Evolutionary conservation across 106 monocot species (phyloP).

Genomic region (Dendrobium catenatum): DNA sequence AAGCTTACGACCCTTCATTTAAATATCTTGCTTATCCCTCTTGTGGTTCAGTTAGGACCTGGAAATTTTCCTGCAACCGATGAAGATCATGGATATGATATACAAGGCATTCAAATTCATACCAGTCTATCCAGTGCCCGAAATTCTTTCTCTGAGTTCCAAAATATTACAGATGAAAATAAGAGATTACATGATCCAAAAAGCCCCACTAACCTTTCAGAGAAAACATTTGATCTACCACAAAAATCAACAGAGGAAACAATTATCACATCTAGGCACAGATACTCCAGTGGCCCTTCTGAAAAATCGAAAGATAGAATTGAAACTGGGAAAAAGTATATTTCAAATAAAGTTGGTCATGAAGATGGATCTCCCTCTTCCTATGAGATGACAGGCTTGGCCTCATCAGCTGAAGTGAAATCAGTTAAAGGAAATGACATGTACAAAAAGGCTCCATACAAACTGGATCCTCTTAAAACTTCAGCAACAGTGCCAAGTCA

Average conservation of each 20-base stretch:
- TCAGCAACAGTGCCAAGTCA: conserved; percentile 25
- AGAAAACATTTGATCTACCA: not conserved
- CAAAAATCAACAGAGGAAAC: conserved; percentile 9
- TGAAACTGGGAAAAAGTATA: conserved; percentile 10
- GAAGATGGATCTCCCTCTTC: conserved; percentile 15
- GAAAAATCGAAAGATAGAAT: conserved; percentile 8
- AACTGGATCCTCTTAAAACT: conserved; percentile 33
- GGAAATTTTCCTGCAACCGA: conserved; percentile 13
- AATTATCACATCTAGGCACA: conserved; percentile 12
- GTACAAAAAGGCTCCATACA: conserved; percentile 79
- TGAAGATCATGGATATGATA: conserved; percentile 15
- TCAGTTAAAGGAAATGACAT: conserved; percentile 26
- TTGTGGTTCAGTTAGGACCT: conserved; percentile 33
- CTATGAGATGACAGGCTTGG: conserved; percentile 13
- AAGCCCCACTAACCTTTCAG: conserved; percentile 3
- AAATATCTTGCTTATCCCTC: not conserved
- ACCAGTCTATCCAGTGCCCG: conserved; percentile 7
- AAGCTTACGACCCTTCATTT: conserved; percentile 5
- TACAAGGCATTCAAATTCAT: conserved; percentile 3
- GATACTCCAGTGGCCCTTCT: not conserved
- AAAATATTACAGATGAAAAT: conserved; percentile 14
- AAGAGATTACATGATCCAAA: conserved; percentile 15
- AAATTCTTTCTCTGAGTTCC: conserved; percentile 14
- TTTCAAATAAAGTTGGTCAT: conserved; percentile 15
- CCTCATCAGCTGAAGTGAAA: conserved; percentile 25